A percentile compares a stretch with the other conserved stretches of the same genome.
Conservation (phyloP, 495 filamentous ascomycete species). For the Neurospora tetrasperma region DNA sequence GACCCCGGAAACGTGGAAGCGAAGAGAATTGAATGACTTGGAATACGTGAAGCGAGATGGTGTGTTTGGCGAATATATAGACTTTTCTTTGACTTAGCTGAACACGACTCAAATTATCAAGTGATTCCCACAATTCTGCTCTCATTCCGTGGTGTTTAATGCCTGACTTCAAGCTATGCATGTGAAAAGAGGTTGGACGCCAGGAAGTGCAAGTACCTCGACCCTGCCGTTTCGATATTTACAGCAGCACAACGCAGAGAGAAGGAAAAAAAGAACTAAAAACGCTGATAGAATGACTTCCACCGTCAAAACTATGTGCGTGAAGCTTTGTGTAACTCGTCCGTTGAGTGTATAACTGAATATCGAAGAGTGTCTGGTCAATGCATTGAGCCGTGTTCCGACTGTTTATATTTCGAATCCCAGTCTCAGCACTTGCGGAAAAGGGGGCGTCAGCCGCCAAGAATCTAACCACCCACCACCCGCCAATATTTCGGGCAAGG, state of each 20-base stretch:
- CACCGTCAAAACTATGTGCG: fast-evolving
- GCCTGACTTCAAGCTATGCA: neutral
- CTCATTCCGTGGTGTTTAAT: neutral
- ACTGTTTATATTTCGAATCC: neutral
- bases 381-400: neutral
- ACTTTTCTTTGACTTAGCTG: no score
- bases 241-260: neutral
- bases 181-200: neutral
- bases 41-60: neutral
- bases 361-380: neutral
- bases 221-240: neutral
- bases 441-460: neutral
- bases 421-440: neutral
- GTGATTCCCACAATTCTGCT: no score
- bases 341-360: neutral
- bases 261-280: no score
- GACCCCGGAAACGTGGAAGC: neutral
- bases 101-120: no score
- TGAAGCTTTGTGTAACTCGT: neutral
- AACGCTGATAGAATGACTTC: neutral
- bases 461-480: neutral
- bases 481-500: neutral
- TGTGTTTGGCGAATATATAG: no score
- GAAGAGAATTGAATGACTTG: neutral
- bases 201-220: no score